Percentiles rank a stretch among this genome's conserved stretches.
Conservation (phyloP, 805 yeast species). For the Saccharomycopsis sp. region DNA sequence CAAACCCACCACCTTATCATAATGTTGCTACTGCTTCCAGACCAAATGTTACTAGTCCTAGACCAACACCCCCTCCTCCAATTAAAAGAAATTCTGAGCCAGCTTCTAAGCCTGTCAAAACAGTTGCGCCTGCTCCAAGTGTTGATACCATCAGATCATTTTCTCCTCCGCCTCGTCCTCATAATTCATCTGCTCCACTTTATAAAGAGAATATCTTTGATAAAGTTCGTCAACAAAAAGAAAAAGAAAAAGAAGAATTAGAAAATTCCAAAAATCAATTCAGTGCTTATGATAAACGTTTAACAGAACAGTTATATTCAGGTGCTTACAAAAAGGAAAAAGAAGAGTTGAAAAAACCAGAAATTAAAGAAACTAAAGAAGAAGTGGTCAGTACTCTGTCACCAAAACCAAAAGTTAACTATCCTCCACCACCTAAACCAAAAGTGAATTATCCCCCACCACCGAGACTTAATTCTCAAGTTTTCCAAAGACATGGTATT, state of each 20-base stretch:
- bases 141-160: no score
- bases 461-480: no score
- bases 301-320: neutral
- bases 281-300: neutral
- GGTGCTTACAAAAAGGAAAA: neutral
- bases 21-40: no score
- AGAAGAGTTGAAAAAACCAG: neutral
- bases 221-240: neutral
- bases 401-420: neutral
- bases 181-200: constrained; percentile 1
- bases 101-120: no score
- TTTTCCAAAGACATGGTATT: no score
- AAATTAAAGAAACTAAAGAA: neutral
- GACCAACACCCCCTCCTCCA: no score
- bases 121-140: no score
- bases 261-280: neutral
- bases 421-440: no score
- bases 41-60: no score
- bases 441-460: no score
- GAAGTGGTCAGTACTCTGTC: neutral
- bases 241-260: neutral
- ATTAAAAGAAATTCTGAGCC: no score
- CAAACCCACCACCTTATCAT: no score
- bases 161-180: constrained; percentile 9
- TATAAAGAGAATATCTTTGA: neutral